Evolutionary conservation across 371 early-diverging fungal species (phyloP).

Genomic region (Mortierella sp.): DNA sequence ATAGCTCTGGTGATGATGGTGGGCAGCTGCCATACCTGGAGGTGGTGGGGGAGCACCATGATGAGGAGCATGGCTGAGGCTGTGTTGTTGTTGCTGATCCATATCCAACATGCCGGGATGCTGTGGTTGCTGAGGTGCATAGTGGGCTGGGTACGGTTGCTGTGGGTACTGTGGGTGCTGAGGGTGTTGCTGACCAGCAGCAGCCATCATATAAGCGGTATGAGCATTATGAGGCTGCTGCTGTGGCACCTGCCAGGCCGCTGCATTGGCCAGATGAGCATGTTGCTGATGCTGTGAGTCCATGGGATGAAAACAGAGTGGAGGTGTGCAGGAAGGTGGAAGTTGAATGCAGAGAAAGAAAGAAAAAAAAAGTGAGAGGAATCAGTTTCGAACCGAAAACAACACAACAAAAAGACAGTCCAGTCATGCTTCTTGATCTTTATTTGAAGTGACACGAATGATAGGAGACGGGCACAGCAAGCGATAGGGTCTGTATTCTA

Average conservation of each 20-base stretch:
- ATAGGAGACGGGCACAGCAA: too few species aligned
- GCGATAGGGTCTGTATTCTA: too few species aligned
- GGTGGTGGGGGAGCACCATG: slow-evolving; percentile 11
- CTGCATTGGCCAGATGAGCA: slow-evolving; percentile 20
- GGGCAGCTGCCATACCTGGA: slow-evolving; percentile 10
- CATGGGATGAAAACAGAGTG: too few species aligned
- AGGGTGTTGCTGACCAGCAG: slow-evolving; percentile 25
- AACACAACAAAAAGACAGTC: too few species aligned
- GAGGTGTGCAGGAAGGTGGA: too few species aligned
- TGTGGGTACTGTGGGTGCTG: slow-evolving; percentile 3
- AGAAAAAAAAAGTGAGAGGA: slow-evolving; percentile 9
- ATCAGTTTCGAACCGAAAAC: too few species aligned
- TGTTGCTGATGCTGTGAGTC: slow-evolving; percentile 36
- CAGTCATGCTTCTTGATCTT: too few species aligned
- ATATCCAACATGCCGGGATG: slow-evolving; percentile 33
- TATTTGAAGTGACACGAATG: too few species aligned
- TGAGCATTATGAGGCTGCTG: slow-evolving; percentile 1
- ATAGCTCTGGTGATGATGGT: slow-evolving; percentile 24
- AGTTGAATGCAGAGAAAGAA: too few species aligned
- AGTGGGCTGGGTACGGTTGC: slow-evolving; percentile 27
- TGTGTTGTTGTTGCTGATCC: slow-evolving; percentile 21
- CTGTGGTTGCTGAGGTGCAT: slow-evolving; percentile 27
- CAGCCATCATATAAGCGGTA: slow-evolving; percentile 32
- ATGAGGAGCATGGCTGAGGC: slow-evolving; percentile 17
- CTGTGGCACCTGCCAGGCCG: slow-evolving; percentile 26